Conservation (phyloP, 2,329 filamentous ascomycete genomes). For the Cercospora sesami region DNA sequence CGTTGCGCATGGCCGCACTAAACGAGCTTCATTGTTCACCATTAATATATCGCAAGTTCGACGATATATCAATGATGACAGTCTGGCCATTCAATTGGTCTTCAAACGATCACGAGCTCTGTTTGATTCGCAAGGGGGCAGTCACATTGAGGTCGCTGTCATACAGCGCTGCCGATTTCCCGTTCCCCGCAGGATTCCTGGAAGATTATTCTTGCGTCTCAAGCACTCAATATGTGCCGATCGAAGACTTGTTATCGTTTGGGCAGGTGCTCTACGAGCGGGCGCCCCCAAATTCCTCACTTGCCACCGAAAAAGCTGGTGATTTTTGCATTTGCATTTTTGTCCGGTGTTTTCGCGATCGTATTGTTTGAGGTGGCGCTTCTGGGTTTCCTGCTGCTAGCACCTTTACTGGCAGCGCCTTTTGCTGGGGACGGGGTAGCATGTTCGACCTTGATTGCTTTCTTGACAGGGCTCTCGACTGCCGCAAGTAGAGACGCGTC, state of each 20-base stretch:
- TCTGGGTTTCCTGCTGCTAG: constrained; percentile 46
- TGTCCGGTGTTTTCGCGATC: constrained; percentile 48
- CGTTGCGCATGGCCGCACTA: not conserved
- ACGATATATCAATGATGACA: not conserved
- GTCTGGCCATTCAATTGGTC: not conserved
- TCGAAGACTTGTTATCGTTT: not conserved
- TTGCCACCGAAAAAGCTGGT: constrained; percentile 57
- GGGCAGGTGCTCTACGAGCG: not conserved
- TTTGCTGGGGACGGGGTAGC: constrained; percentile 31
- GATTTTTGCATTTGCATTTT: constrained; percentile 56
- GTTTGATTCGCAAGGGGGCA: not conserved
- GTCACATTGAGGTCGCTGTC: not conserved
- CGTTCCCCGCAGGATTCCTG: not conserved
- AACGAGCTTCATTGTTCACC: not conserved
- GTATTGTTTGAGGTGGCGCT: constrained; percentile 60
- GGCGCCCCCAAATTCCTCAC: constrained; percentile 31
- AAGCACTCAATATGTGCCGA: not conserved
- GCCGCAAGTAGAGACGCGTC: constrained; percentile 35
- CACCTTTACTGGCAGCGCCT: constrained; percentile 18
- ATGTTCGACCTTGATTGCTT: constrained; percentile 38
- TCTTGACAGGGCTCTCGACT: constrained; percentile 41
- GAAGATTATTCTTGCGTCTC: not conserved
- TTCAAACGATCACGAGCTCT: not conserved
- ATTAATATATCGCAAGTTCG: not conserved
- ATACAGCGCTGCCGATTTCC: not conserved